Conservation (phyloP, 768 basidiomycete genomes). For the Daedaleopsis nitida region DNA sequence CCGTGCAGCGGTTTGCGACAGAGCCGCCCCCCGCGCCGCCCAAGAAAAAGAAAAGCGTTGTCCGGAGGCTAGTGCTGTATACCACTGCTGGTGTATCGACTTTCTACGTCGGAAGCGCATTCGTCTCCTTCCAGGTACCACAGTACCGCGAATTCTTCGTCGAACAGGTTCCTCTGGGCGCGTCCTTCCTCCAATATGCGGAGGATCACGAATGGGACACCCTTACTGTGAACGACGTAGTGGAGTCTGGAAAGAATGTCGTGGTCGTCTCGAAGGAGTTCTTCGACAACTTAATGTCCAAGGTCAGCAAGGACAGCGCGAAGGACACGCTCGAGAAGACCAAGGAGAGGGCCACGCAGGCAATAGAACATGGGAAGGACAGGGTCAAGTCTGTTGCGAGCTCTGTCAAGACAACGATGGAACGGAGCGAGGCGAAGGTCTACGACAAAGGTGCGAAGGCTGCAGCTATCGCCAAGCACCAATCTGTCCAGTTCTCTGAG, state of each 20-base stretch:
- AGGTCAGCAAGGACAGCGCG: constrained; percentile 26
- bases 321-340: constrained; percentile 37
- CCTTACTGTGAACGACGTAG: constrained; percentile 60
- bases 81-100: constrained; percentile 67
- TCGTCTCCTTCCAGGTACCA: constrained; percentile 75
- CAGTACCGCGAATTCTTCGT: constrained; percentile 86
- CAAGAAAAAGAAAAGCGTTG: constrained; percentile 54
- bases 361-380: constrained; percentile 46
- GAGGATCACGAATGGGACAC: constrained; percentile 81
- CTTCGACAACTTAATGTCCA: constrained; percentile 34
- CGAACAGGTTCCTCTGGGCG: constrained; percentile 76
- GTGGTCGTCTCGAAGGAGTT: constrained; percentile 54
- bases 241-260: constrained; percentile 54
- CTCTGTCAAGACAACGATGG: constrained; percentile 51
- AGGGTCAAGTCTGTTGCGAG: constrained; percentile 45
- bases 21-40: constrained; percentile 47
- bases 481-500: constrained; percentile 53
- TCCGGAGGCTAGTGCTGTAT: constrained; percentile 66
- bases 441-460: constrained; percentile 38
- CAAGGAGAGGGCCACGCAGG: constrained; percentile 39
- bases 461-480: constrained; percentile 45
- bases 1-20: constrained; percentile 62
- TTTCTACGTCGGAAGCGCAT: constrained; percentile 83
- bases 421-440: constrained; percentile 37
- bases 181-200: constrained; percentile 76